A percentile compares a stretch with the other conserved stretches of the same genome.
Conservation (phyloP, 2,329 filamentous ascomycete species). For the Cladosporium phlei region DNA sequence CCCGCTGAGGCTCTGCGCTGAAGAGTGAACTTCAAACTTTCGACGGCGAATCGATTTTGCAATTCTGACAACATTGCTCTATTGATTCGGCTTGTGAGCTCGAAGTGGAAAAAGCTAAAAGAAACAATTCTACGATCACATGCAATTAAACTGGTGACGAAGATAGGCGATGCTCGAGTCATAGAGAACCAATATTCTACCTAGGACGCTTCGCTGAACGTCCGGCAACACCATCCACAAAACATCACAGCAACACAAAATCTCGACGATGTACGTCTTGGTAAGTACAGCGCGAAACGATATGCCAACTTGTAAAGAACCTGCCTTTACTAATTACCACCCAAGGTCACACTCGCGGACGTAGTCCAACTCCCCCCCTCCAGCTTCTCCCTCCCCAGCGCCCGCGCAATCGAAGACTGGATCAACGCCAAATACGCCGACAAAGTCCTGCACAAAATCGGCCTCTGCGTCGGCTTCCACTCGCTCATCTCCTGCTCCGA, state of each 20-base stretch:
- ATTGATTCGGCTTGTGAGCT: no score
- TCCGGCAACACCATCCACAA: not conserved
- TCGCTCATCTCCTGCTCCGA: conserved; percentile 86
- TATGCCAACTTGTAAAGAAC: no score
- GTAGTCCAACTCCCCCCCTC: conserved; percentile 87
- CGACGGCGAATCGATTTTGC: no score
- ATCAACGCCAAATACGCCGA: conserved; percentile 97
- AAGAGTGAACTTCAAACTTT: no score
- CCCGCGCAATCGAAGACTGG: conserved; percentile 86
- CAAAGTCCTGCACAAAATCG: conserved; percentile 89
- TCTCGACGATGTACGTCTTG: conserved; percentile 35
- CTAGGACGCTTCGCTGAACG: conserved; percentile 5
- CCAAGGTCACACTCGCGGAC: conserved; percentile 85
- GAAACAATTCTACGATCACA: no score
- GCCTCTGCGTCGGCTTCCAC: conserved; percentile 88
- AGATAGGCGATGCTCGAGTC: not conserved
- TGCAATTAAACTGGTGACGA: no score
- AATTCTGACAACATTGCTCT: no score
- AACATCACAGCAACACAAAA: not conserved
- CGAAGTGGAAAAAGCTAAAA: no score
- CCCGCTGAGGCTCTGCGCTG: no score
- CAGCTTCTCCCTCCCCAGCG: conserved; percentile 79
- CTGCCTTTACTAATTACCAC: not conserved
- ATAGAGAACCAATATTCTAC: conserved; percentile 3
- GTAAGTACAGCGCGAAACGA: conserved; percentile 30